Evolutionary conservation across 2,329 filamentous ascomycete genomes (phyloP).

Genomic region (Ustilaginoidea virens): DNA sequence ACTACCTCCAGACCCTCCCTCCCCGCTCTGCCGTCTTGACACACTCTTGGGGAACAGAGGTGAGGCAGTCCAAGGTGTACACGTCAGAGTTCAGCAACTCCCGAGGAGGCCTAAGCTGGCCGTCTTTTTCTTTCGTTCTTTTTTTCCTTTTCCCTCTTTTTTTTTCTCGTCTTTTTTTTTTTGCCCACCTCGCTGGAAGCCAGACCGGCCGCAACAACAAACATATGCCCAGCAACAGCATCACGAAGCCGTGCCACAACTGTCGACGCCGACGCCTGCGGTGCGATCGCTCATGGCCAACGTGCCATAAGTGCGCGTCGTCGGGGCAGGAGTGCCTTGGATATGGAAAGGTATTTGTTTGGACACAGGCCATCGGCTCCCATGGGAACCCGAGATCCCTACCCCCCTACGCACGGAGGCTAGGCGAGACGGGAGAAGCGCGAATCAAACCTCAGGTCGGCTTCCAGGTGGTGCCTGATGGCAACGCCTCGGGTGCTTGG

Average conservation of each 20-base stretch:
- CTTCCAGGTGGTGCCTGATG: too few relatives aligned
- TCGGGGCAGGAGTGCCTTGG: constrained; percentile 43
- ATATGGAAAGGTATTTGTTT: constrained; percentile 44
- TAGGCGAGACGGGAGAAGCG: too few relatives aligned
- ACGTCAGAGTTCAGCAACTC: too few relatives aligned
- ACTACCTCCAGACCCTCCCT: too few relatives aligned
- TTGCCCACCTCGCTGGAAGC: not conserved
- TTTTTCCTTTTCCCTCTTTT: too few relatives aligned
- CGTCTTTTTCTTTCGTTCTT: too few relatives aligned
- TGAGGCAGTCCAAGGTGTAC: too few relatives aligned
- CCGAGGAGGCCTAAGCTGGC: too few relatives aligned
- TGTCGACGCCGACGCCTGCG: constrained; percentile 44
- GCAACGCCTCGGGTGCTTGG: not conserved
- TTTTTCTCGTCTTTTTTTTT: not conserved
- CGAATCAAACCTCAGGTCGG: too few relatives aligned
- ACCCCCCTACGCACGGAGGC: constrained; percentile 9
- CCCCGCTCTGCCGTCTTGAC: too few relatives aligned
- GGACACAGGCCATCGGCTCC: constrained; percentile 37
- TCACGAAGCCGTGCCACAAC: constrained; percentile 40
- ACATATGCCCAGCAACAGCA: constrained; percentile 18
- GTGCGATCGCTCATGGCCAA: constrained; percentile 44
- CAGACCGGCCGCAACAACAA: constrained; percentile 1
- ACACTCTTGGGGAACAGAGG: too few relatives aligned
- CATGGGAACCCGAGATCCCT: constrained; percentile 27
- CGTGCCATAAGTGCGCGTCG: constrained; percentile 42